Base-by-base conservation (phyloP, 1,284 basidiomycete species). In the Apiotrichum gamsii region DNA sequence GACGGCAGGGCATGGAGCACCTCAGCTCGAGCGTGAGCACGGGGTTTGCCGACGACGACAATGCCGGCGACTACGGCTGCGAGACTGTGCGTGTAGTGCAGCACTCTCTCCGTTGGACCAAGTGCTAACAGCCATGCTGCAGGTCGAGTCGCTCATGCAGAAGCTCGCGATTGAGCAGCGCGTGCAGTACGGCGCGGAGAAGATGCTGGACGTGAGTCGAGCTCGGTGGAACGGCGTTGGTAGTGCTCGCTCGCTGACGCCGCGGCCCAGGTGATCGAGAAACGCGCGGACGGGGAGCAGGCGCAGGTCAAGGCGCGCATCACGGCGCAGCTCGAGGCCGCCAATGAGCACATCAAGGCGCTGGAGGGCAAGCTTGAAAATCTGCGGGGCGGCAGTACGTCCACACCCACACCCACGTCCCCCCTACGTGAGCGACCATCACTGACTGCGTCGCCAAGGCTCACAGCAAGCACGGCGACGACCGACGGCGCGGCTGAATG, bases 171-270 rank as follows among this genome's bases (percentile, higher is more conserved):
- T 76, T 39, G 76, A 77, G 58, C 58, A 59, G 37, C 68, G 76
- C 51, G 75, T 78, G 39, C 73, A 74, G 47, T 76, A 76, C 60
- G 77, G 77, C 6, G 77, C 77, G 0, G 75, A 76, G 57, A 77
- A 76, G 57, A 73, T 78, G 64, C 69, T 78, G 13, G 72, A 74
- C 58, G 73, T 77, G 37, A 69, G 73, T 53, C 47, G 2, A 19
- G n/a, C 2, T 13, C 19, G 15, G n/a, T n/a, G n/a, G n/a, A n/a
- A n/a, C n/a, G n/a, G n/a, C n/a, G n/a, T n/a, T n/a, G n/a, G n/a
- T 3, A 11, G 21, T 20, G 14, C 23, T 47, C 19, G 23, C 20
- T 5, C 28, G 47, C 45, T 56, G 32, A 49, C 38, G 24, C 11
- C 25, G n/a, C n/a, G n/a, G n/a, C 25, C 8, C 44, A 65, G 66